Conservation (phyloP, 768 basidiomycete genomes). For the Mrakia frigida region DNA sequence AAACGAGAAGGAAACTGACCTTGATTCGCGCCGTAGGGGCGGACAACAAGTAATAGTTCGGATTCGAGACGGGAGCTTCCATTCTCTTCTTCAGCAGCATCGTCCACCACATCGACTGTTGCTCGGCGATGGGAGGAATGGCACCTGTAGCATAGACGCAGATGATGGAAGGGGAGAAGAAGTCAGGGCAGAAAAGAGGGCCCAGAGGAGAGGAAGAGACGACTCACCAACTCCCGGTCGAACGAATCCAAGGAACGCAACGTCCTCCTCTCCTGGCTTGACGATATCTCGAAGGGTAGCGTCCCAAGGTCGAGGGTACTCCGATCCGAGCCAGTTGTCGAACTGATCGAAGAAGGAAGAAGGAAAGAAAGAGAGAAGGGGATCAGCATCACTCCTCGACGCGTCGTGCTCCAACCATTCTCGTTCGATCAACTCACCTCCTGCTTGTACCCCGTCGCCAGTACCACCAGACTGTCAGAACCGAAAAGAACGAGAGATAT, state of each 20-base stretch:
- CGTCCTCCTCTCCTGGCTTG: constrained; percentile 41
- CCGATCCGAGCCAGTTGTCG: constrained; percentile 41
- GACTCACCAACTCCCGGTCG: constrained; percentile 56
- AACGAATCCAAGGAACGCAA: constrained; percentile 58
- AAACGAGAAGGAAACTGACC: constrained; percentile 37
- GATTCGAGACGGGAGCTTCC: constrained; percentile 48
- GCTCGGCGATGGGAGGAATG: constrained; percentile 58
- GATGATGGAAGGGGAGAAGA: not conserved
- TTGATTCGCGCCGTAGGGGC: constrained; percentile 52
- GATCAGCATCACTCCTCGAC: constrained; percentile 44
- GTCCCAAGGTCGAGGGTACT: constrained; percentile 48
- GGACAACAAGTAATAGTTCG: constrained; percentile 56
- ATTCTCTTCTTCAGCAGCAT: constrained; percentile 50
- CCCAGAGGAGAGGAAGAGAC: not conserved
- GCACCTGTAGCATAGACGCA: no score
- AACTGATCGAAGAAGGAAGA: not conserved
- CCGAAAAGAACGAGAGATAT: not conserved
- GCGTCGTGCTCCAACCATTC: no score
- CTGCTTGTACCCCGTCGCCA: constrained; percentile 51
- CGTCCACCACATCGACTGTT: constrained; percentile 59
- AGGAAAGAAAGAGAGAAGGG: no score
- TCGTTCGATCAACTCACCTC: not conserved
- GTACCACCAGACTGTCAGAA: constrained; percentile 44
- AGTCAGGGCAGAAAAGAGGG: not conserved
- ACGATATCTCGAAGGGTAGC: constrained; percentile 51